Conservation (phyloP, 2,329 filamentous ascomycete species). For the Ascochyta koolunga region DNA sequence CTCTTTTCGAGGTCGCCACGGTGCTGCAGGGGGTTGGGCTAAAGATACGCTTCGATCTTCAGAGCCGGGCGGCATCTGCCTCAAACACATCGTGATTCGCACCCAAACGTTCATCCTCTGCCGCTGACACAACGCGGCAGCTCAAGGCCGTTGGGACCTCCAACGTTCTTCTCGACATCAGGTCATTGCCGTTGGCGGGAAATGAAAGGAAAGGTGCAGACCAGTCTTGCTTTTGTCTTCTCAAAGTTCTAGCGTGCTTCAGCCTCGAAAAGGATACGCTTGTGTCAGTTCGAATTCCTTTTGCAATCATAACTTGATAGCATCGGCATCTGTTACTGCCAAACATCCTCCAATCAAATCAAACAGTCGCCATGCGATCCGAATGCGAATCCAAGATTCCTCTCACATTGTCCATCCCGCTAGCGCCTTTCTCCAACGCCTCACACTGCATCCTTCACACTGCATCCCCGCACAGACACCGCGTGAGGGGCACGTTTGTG, state of each 20-base stretch:
- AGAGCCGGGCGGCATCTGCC: constrained; percentile 11
- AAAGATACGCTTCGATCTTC: constrained; percentile 10
- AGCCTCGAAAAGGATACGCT: constrained; percentile 11
- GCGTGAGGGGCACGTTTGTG: constrained; percentile 16
- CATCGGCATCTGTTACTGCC: constrained; percentile 5
- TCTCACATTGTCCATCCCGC: constrained; percentile 7
- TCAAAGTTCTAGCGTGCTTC: constrained; percentile 28
- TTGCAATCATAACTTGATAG: constrained; percentile 1
- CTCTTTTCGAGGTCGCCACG: constrained; percentile 2
- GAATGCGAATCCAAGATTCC: constrained; percentile 4
- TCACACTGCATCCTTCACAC: constrained; percentile 9
- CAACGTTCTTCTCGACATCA: constrained; percentile 7
- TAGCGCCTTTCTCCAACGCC: constrained; percentile 8
- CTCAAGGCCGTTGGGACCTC: neutral
- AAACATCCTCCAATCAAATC: constrained; percentile 12
- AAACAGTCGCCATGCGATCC: constrained; percentile 1
- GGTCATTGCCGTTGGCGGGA: constrained; percentile 6
- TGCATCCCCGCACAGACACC: constrained; percentile 15
- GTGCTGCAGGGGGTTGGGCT: constrained; percentile 1
- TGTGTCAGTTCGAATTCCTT: constrained; percentile 17
- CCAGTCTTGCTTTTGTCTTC: constrained; percentile 19
- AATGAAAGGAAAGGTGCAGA: constrained; percentile 7
- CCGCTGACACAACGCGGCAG: constrained; percentile 5
- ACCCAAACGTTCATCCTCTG: constrained; percentile 5
- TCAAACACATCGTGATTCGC: constrained; percentile 14